These are phyloP conservation scores for Manihot esculenta DNA, from an alignment of 441 rosid species.

Conservation along the genomic window DNA sequence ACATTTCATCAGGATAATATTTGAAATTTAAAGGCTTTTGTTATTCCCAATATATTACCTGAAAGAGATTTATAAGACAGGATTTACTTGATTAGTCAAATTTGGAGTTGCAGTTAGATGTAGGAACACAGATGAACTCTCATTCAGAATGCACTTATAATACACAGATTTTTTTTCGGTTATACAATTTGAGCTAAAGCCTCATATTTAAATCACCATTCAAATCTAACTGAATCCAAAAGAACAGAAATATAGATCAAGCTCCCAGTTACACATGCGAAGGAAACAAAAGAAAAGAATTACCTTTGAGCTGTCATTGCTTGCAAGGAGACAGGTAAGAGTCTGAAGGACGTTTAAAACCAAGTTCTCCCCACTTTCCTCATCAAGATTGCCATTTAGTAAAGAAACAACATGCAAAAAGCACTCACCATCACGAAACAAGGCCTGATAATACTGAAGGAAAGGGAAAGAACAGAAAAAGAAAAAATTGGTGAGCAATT, in stretches of 20 bases:
- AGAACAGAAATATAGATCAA: neutral
- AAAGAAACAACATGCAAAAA: conserved; percentile 95
- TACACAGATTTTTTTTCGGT: neutral
- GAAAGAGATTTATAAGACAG: neutral
- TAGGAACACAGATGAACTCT: neutral
- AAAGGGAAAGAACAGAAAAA: conserved; percentile 8
- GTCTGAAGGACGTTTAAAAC: conserved; percentile 89
- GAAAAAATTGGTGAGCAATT: conserved; percentile 30
- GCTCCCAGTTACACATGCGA: conserved; percentile 12
- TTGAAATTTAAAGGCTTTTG: neutral
- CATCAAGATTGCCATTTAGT: conserved; percentile 86
- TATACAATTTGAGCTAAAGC: neutral
- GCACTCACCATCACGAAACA: conserved; percentile 95
- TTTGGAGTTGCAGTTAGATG: neutral
- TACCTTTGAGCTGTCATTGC: conserved; percentile 92
- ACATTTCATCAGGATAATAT: neutral
- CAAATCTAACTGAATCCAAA: neutral
- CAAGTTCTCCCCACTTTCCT: conserved; percentile 76
- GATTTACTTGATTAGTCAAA: neutral
- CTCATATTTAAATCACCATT: neutral
- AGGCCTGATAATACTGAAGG: conserved; percentile 83
- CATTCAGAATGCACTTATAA: neutral
- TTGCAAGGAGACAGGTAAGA: conserved; percentile 80
- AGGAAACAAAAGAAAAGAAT: conserved; percentile 18
- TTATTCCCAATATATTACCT: neutral